Conservation (phyloP, 2,329 filamentous ascomycete genomes). For the Daldinia eschscholtzii region DNA sequence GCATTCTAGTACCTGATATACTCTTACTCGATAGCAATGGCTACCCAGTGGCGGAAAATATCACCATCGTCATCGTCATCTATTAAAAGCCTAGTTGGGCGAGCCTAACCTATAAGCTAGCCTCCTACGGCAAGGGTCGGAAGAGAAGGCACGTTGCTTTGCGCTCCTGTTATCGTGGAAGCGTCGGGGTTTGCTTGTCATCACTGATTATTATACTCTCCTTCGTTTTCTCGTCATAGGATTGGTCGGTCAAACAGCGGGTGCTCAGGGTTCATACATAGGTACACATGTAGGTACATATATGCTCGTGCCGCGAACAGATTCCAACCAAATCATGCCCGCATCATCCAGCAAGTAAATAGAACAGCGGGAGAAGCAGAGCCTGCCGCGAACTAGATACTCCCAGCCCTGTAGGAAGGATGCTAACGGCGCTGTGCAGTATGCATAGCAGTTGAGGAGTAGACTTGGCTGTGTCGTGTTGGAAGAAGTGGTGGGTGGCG, state of each 20-base stretch:
- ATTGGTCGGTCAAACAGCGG: constrained; percentile 26
- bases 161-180: constrained; percentile 30
- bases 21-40: constrained; percentile 28
- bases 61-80: constrained; percentile 26
- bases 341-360: constrained; percentile 28
- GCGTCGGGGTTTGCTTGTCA: constrained; percentile 31
- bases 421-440: constrained; percentile 38
- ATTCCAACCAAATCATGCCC: constrained; percentile 36
- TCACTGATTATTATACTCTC: constrained; percentile 5
- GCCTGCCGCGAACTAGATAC: constrained; percentile 36
- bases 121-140: constrained; percentile 16
- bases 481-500: constrained; percentile 28
- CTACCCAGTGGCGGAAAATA: constrained; percentile 16
- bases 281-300: constrained; percentile 27
- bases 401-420: constrained; percentile 43
- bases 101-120: constrained; percentile 12
- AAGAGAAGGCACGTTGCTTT: constrained; percentile 12
- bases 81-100: not conserved
- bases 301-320: constrained; percentile 19
- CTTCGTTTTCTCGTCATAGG: constrained; percentile 27
- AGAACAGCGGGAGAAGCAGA: constrained; percentile 15
- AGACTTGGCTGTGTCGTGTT: constrained; percentile 42
- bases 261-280: constrained; percentile 21
- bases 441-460: constrained; percentile 39
- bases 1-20: constrained; percentile 40